Base-by-base conservation (phyloP, 495 filamentous ascomycete genomes). In the Hyaloscypha hepaticicola region DNA sequence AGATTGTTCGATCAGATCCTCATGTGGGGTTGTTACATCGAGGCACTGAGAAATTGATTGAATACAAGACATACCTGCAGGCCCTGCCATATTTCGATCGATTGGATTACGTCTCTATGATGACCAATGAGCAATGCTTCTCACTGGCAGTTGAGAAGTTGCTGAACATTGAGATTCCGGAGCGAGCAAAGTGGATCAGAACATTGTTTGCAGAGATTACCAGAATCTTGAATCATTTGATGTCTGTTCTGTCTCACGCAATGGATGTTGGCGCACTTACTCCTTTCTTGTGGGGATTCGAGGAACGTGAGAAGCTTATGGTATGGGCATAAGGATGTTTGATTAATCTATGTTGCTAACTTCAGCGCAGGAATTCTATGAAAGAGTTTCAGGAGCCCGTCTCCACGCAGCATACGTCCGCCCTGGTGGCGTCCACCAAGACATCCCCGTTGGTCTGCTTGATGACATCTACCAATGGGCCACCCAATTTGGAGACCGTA, bases 381-480 rank as follows among this genome's bases (percentile, higher is more conserved):
- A 99, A 77, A 92, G 96, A 77, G 96, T 98, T 34, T 98, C 95
- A 48, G 96, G 96, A 68, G 96, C 96, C 68, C 94, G 96, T 81
- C 88, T 99, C 66, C 96, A 99, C 77, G 92, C 96, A 53, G 96
- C 96, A 71, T 99, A 99, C 73, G 93, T 99, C 71, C 91, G 96
- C 70, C 96, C 96, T 34, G 96, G 96, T 70, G 96, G 96, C 80
- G 96, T 99, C 27, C 88, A 91, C 70, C 92, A 97, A 77, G 96
- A 99, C 81, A 79, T 99, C 58, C 96, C 96, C 31, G 64, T 98
- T 60, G 96, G 96, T 67, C 88, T 99, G 34, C 87, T 99, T 22
- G 96, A 99, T 74, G 96, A 99, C 78, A 99, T 99, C 76, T 98
- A 98, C 81, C 94, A 97, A 77, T 99, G 96, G 96, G 96, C 96